Evolutionary conservation across 352 stramenopile genomes (phyloP), one percentile per base, ranked within the genome.

Genomic region (Globisporangium echinulatum): DNA sequence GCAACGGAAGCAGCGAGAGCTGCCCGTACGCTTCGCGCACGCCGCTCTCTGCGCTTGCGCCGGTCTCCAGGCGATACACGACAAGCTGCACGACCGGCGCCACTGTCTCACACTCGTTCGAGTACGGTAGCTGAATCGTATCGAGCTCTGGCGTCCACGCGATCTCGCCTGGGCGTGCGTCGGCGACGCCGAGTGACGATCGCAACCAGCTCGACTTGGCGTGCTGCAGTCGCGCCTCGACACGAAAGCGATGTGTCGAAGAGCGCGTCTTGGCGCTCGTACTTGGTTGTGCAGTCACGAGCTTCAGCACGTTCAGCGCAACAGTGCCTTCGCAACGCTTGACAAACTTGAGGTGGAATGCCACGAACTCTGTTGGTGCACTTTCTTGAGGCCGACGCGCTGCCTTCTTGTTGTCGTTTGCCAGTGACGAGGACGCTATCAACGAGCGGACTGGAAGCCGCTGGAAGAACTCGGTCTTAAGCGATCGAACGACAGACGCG

Each of bases 31-130:
- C 59, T 17, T 57, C 52, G 0, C 63, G 54, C 64, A 64, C 11
- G n/a, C 71, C 60, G 48, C 51, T 52, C 54, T 77, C 56, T n/a
- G 64, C n/a, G 44, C 7, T 25, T 40, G 38, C 15, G 8, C 19
- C 42, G 13, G 66, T 59, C 14, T 46, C 43, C 0, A 70, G 13
- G 42, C 64, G 52, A 37, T 71, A 58, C 1, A 75, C 63, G 15
- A 77, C 61, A 17, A 82, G 9, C 39, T 73, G 70, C 5, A 78
- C 10, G 7, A 66, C 53, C 25, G 70, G 67, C 38, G 75, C 70
- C 0, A 15, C 43, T 2, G n/a, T 47, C 19, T 74, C 68, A 10
- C 58, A 48, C 14, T 62, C 56, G 37, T 76, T 82, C 7, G 64
- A 68, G 55, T 72, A 79, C 1, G 44, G n/a, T 4, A 79, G 37